Evolutionary conservation across 1,284 basidiomycete species (phyloP), one percentile per base, ranked within the genome.

Genomic region (Puccinia hordei): DNA sequence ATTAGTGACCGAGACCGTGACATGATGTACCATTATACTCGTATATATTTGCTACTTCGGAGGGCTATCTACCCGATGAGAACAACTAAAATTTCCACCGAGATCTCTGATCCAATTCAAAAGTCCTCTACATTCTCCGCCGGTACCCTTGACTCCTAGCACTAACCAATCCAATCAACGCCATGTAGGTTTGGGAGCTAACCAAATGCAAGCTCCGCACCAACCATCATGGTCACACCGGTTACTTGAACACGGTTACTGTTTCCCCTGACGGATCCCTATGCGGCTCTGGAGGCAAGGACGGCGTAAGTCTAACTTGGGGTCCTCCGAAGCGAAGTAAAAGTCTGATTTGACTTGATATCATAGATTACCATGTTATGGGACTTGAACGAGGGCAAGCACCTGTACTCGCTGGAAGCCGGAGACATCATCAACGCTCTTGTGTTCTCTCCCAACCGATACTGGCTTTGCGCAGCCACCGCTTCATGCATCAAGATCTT

Each of bases 341-440:
- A 15, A 19, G 33, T 27, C 33, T 33, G 17, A 51, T 17, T 63
- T 17, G 41, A 12, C 22, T 51, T 38, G 19, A 15, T 33, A 12
- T n/a, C 49, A n/a, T 38, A 78, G 76, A 96, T 99, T 88, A 98
- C 95, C 86, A 99, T 99, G 97, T 93, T 99, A 83, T 99, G 96
- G 97, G 97, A 99, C 87, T 89, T 99, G 84, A 98, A 98, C 88
- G 97, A 99, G 89, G 95, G 95, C 90, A 99, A 99, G 90, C 96
- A 99, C 90, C 91, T 99, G 85, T 99, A 99, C 91, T 98, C 95
- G 82, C 92, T 99, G 83, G 97, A 99, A 88, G 97, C 97, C 78
- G 95, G 95, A 83, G 94, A 99, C 87, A 90, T 95, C 84, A 95
- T 99, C 90, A 99, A 99, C 87, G 94, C 97, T 81, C 93, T 99